Base-by-base conservation (phyloP, 179 eudicot genomes). In the Actinidia chinensis region DNA sequence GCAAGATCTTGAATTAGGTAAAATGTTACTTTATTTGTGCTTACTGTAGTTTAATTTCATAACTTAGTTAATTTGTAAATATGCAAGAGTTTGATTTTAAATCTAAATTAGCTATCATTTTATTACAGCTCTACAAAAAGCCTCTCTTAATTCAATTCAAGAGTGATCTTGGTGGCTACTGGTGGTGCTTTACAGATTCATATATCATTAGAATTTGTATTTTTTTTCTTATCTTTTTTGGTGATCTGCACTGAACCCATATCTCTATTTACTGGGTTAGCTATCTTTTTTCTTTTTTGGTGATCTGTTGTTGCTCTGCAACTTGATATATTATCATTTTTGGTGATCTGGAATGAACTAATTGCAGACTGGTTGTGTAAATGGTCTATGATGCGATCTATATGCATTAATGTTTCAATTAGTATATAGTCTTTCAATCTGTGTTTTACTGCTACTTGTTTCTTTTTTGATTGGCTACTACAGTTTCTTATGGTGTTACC, bases 1-100 rank as follows among this genome's bases (percentile, higher is more conserved):
- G 64, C 9, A 59, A 59, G 64, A 63, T 40, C 42, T 63, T 61
- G 67, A 61, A 61, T 28, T 61, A 23, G 67, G 40, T 23, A 61
- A 60, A 20, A 20, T 60, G n/a, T n/a, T n/a, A n/a, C n/a, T n/a
- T n/a, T n/a, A n/a, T n/a, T n/a, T n/a, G n/a, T n/a, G n/a, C n/a
- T n/a, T n/a, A n/a, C n/a, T n/a, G n/a, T n/a, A n/a, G n/a, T 60
- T 22, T 1, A 7, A 1, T 60, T 60, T n/a, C 14, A 51, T 51
- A 51, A 51, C 55, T 54, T 54, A 54, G 58, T 54, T 0, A 54
- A 58, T 7, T 18, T 20, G 1, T 58, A 20, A 18, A 25, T 25
- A 18, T 58, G n/a, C n/a, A n/a, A 0, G 28, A 58, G 28, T 58
- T 58, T 20, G 9, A 58, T 58, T 58, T 58, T 4, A 20, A 8